Base-by-base conservation (phyloP, 345 rosid genomes). In the Kernera saxatilis region DNA sequence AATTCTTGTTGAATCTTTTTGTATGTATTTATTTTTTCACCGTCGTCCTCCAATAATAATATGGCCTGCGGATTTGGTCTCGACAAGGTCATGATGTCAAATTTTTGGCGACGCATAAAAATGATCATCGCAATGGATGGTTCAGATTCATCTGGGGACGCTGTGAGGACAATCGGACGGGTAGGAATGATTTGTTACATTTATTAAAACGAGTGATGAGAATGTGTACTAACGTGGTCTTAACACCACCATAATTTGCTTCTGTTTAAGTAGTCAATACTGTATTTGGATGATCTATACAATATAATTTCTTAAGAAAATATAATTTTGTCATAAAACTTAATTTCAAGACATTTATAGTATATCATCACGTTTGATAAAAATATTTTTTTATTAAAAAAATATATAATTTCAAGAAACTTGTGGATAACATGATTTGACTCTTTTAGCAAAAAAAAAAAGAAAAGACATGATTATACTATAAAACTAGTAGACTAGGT, bases 61-160 rank as follows among this genome's bases (percentile, higher is more conserved):
- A 56, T 66, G 73, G 80, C 65, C 68, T 54, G 75, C 77, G 53
- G 48, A 65, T 43, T 21, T 59, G 44, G 59, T 21, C 46, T 63
- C 67, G 41, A 18, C 33, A 33, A 39, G 43, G 64, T 58, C 61
- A 76, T 76, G n/a, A 39, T 83, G 80, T 79, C 83, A 74, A 82
- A 78, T 63, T 70, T 26, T 52, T 41, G 35, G 27, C 53, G 29
- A 62, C 53, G 39, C 39, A 32, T 33, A 41, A 39, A 4, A 71
- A 13, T 46, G 68, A 64, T 37, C 21, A 32, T 49, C 51, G 40
- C 21, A 14, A 30, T 57, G 76, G 71, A 60, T 29, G 82, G 78
- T 57, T 54, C 33, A 71, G 66, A 71, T 58, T 26, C 12, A 43
- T 21, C 32, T 23, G 3, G 22, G 63, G 21, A 52, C 27, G 12